Percentiles rank a stretch among this genome's conserved stretches.
These are phyloP conservation scores for Colletotrichum tropicale DNA, from an alignment of 2,329 filamentous ascomycete genomes.

Conservation along the genomic window DNA sequence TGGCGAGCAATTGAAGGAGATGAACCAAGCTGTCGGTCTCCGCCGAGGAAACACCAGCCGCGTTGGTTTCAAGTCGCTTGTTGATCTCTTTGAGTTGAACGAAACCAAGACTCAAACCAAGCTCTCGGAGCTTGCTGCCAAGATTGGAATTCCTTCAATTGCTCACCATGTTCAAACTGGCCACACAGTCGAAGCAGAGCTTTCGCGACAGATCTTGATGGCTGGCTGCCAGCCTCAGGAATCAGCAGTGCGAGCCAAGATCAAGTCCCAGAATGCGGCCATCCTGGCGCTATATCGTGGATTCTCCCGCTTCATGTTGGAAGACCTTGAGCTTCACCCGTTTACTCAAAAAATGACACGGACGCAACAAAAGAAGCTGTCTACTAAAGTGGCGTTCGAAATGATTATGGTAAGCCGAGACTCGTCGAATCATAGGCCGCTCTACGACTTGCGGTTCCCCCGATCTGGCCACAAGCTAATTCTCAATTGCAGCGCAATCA, in stretches of 20 bases:
- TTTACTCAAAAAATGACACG: conserved; percentile 27
- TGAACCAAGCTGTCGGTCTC: conserved; percentile 33
- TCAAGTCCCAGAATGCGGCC: conserved; percentile 32
- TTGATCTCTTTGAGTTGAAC: conserved; percentile 36
- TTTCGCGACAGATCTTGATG: conserved; percentile 35
- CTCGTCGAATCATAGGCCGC: background rate
- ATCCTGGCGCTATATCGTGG: conserved; percentile 59
- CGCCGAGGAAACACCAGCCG: conserved; percentile 26
- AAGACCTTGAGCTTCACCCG: conserved; percentile 31
- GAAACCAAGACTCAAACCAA: conserved; percentile 31
- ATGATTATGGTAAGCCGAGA: conserved; percentile 31
- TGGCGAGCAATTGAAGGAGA: conserved; percentile 37
- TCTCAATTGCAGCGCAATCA: conserved; percentile 39
- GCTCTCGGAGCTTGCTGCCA: background rate
- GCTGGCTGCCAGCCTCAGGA: conserved; percentile 38
- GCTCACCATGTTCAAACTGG: conserved; percentile 33
- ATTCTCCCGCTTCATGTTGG: conserved; percentile 63
- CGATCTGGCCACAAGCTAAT: background rate
- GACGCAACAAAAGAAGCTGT: conserved; percentile 32
- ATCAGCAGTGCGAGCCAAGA: conserved; percentile 27
- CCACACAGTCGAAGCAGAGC: conserved; percentile 29
- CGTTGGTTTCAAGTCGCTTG: conserved; percentile 31
- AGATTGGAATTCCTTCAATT: conserved; percentile 35
- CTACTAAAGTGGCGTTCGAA: conserved; percentile 33
- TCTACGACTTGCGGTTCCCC: no score